Evolutionary conservation across 1,284 basidiomycete species (phyloP).

Genomic region (Microbotryum violaceum): DNA sequence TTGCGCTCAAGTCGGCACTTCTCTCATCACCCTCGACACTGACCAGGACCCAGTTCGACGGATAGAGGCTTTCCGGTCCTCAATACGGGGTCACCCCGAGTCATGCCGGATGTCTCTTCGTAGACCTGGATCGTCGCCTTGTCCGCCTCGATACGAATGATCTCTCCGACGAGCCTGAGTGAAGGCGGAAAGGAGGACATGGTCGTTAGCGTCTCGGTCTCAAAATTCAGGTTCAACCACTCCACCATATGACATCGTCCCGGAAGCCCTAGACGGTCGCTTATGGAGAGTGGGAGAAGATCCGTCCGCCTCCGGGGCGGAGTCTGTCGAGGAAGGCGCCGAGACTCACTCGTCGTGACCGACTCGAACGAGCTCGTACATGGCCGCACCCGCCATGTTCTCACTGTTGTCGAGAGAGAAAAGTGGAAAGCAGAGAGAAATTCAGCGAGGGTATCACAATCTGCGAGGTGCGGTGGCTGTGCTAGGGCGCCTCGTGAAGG

Average conservation of each 20-base stretch:
- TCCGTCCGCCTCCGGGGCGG: background rate
- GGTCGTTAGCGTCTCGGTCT: background rate
- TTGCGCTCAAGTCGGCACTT: background rate
- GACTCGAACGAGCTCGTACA: constrained; percentile 88
- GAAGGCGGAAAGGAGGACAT: background rate
- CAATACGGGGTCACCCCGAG: constrained; percentile 94
- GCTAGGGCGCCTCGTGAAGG: no score
- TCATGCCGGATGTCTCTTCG: constrained; percentile 81
- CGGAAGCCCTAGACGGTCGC: background rate
- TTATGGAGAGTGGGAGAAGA: no score
- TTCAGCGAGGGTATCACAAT: no score
- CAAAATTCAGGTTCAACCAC: background rate
- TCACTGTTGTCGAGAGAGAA: constrained; percentile 44
- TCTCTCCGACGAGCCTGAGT: constrained; percentile 55
- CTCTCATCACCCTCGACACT: constrained; percentile 16
- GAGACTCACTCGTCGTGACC: constrained; percentile 70
- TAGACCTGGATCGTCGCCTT: constrained; percentile 99
- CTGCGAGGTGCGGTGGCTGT: no score
- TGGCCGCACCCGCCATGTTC: constrained; percentile 90
- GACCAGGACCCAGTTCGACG: constrained; percentile 94
- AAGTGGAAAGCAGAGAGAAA: no score
- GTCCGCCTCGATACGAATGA: constrained; percentile 92
- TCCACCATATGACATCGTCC: background rate
- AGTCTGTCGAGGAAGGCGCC: background rate
- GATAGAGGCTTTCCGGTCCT: constrained; percentile 94